Percentiles rank a stretch among this genome's conserved stretches.
These are phyloP conservation scores for Aspergillus baeticus DNA, from an alignment of 495 filamentous ascomycete genomes.

Conservation along the genomic window DNA sequence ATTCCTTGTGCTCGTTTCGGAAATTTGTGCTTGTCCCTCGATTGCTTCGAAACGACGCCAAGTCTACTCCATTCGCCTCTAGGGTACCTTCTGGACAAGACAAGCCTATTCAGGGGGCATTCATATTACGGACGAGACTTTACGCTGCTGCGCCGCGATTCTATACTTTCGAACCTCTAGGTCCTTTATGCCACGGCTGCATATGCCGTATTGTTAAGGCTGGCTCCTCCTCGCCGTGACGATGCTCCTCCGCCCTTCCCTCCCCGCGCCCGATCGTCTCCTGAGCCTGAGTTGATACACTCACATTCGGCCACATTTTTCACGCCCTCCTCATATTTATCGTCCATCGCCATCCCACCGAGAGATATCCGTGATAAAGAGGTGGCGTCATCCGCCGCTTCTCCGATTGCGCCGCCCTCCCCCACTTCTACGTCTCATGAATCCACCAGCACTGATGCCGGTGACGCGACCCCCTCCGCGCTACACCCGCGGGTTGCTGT, in stretches of 20 bases:
- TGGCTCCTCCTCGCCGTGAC: constrained; percentile 48
- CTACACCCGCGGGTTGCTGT: constrained; percentile 66
- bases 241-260: constrained; percentile 41
- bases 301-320: constrained; percentile 11
- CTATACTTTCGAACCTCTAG: background rate
- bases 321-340: constrained; percentile 18
- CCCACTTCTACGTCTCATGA: constrained; percentile 36
- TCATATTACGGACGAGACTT: background rate
- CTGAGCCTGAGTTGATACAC: constrained; percentile 29
- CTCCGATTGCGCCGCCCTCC: constrained; percentile 35
- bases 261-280: constrained; percentile 26
- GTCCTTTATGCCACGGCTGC: constrained; percentile 35
- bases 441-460: constrained; percentile 35
- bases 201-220: constrained; percentile 43
- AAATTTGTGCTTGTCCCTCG: background rate
- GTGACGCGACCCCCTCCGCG: constrained; percentile 31
- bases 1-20: background rate
- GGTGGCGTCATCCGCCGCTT: constrained; percentile 27
- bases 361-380: constrained; percentile 28
- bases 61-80: background rate
- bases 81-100: background rate
- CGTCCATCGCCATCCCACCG: constrained; percentile 9
- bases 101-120: constrained; percentile 2
- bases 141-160: background rate
- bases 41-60: background rate